Evolutionary conservation across 2,329 filamentous ascomycete species (phyloP), one percentile per base, ranked within the genome.

Genomic region (Claviceps arundinis): DNA sequence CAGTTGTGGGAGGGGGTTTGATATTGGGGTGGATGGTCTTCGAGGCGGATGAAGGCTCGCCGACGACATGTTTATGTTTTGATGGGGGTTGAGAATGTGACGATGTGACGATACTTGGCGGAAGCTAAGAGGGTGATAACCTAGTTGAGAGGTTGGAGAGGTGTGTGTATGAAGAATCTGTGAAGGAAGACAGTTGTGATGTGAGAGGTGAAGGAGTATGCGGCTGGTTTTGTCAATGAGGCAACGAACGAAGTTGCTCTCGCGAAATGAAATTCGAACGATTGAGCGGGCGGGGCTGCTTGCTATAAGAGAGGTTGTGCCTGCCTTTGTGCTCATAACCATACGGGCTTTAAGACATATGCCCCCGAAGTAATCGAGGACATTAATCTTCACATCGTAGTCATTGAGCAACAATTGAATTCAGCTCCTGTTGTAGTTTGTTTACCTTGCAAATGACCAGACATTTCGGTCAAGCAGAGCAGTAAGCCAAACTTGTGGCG

Each of bases 1-100:
- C 56, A 95, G 75, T n/a, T 77, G 67, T 1, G 93, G 93, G 4
- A 97, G 78, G 4, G 87, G 82, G 53, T 68, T 76, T 1, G 61
- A 50, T n/a, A 56, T 43, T 5, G 59, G 30, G n/a, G 56, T 40
- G 19, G 53, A 52, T 14, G 59, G 53, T 22, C 61, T 60, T 1
- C 59, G 65, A 8, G 70, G 67, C 37, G 67, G 72, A 55, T 77
- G 66, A 16, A 80, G 66, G 37, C 59, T 65, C 41, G 57, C 56
- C 3, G 70, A 64, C 22, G 70, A 61, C 68, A 70, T 71, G 30
- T 11, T 34, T 34, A 34, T 22, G 24, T 55, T 52, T 13, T 16
- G 19, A 14, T 16, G 14, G 6, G 5, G 7, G 17, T 19, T 43
- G 19, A 11, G 8, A 4, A 11, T 19, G 14, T 19, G 38, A 40